These are phyloP conservation scores for Lachnellula subtilissima DNA, from an alignment of 2,329 filamentous ascomycete genomes.

Conservation along the genomic window DNA sequence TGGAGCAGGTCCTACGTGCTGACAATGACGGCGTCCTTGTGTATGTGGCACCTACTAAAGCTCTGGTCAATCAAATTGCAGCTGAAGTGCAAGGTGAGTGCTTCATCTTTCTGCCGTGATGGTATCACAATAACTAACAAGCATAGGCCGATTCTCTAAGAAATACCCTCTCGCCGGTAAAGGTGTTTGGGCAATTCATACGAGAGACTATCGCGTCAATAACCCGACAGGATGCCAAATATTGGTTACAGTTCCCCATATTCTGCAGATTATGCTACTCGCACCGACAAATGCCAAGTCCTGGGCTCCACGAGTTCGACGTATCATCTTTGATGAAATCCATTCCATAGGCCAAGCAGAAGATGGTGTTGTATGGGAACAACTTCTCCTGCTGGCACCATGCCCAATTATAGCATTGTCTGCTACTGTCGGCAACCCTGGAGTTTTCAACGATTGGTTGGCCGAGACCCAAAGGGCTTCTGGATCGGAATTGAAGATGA, in stretches of 20 bases:
- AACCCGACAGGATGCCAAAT: slow-evolving; percentile 69
- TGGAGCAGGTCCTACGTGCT: slow-evolving; percentile 67
- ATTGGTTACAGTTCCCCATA: slow-evolving; percentile 71
- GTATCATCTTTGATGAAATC: slow-evolving; percentile 80
- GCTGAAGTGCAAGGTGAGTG: slow-evolving; percentile 63
- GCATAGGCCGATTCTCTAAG: slow-evolving; percentile 58
- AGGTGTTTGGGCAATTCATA: slow-evolving; percentile 76
- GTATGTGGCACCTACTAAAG: slow-evolving; percentile 78
- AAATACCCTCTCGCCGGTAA: slow-evolving; percentile 50
- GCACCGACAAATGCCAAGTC: slow-evolving; percentile 58
- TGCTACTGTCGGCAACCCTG: slow-evolving; percentile 72
- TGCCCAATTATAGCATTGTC: slow-evolving; percentile 77
- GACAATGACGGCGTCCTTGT: slow-evolving; percentile 68
- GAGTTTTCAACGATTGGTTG: slow-evolving; percentile 67
- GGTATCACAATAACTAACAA: slow-evolving; percentile 5
- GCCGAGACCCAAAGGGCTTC: slow-evolving; percentile 57
- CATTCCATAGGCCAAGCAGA: slow-evolving; percentile 75
- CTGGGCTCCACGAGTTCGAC: slow-evolving; percentile 64
- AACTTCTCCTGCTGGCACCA: slow-evolving; percentile 66
- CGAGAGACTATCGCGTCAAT: slow-evolving; percentile 70
- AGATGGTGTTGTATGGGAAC: slow-evolving; percentile 74
- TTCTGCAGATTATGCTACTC: slow-evolving; percentile 73
- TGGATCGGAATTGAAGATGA: slow-evolving; percentile 60
- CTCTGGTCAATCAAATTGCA: slow-evolving; percentile 77
- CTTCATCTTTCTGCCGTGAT: neutral